phyloP scores from a whole-genome alignment of 495 filamentous ascomycete genomes.

The Cairneyella variabilis region DNA sequence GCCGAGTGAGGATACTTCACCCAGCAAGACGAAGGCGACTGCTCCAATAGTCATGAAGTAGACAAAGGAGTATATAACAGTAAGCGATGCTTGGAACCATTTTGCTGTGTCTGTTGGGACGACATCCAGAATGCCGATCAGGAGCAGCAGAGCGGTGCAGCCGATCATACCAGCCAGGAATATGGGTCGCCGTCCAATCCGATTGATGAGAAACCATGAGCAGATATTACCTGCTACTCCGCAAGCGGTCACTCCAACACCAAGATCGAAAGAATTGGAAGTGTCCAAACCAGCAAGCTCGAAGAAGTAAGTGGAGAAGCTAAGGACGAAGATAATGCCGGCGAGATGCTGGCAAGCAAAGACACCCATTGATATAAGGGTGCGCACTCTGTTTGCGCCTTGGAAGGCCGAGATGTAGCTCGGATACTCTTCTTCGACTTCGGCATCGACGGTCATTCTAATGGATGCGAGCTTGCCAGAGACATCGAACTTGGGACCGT shows the following conservation, averaged over 20 bases:
- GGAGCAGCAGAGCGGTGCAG: constrained; percentile 5
- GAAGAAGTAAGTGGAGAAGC: constrained; percentile 63
- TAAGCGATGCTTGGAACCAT: constrained; percentile 47
- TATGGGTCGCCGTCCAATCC: constrained; percentile 8
- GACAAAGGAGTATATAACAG: constrained; percentile 47
- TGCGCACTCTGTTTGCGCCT: constrained; percentile 48
- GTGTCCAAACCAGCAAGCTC: constrained; percentile 52
- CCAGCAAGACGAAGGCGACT: constrained; percentile 55
- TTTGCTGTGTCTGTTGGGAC: constrained; percentile 11
- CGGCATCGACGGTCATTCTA: constrained; percentile 2
- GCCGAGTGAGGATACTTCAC: constrained; percentile 32
- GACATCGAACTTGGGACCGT: not conserved
- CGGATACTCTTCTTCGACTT: constrained; percentile 21
- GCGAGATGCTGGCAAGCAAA: constrained; percentile 47
- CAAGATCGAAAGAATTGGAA: constrained; percentile 43
- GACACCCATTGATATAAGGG: constrained; percentile 47
- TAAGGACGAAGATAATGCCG: constrained; percentile 45
- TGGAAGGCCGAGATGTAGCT: constrained; percentile 44
- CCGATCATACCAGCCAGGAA: constrained; percentile 9
- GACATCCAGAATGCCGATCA: constrained; percentile 21
- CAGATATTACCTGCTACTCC: constrained; percentile 35
- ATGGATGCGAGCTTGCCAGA: constrained; percentile 8
- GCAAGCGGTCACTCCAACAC: constrained; percentile 24
- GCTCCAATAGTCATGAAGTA: constrained; percentile 57
- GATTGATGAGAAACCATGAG: constrained; percentile 20